Evolutionary conservation across 2,329 filamentous ascomycete species (phyloP).

Genomic region (Aspergillus ustus): DNA sequence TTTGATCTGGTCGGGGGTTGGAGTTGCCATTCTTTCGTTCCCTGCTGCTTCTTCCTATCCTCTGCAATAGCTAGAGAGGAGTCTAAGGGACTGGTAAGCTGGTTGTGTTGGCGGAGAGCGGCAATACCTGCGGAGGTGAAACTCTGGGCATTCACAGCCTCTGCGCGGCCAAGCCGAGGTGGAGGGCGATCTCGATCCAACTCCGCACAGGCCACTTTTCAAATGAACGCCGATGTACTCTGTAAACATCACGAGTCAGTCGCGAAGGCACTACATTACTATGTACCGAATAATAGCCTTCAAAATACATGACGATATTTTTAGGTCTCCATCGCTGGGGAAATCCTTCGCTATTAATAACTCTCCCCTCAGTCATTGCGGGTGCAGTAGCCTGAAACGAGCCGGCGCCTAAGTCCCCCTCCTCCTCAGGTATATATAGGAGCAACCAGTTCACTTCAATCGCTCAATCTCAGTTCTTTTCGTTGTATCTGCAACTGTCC

Average conservation of each 20-base stretch:
- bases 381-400: conserved; percentile 9
- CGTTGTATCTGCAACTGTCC: background rate
- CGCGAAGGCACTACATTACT: background rate
- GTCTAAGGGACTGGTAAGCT: background rate
- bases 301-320: background rate
- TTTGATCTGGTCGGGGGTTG: conserved; percentile 55
- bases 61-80: background rate
- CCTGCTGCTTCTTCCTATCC: background rate
- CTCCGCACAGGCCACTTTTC: background rate
- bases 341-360: conserved; percentile 7
- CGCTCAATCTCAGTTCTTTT: background rate
- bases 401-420: conserved; percentile 3
- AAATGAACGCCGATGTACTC: background rate
- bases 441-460: no score
- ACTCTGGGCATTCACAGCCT: background rate
- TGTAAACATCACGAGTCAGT: background rate
- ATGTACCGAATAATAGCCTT: background rate
- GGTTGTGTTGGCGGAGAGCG: background rate
- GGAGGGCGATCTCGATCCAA: background rate
- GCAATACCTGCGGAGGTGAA: background rate
- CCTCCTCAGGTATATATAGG: background rate
- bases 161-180: background rate
- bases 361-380: background rate
- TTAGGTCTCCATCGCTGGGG: background rate
- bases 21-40: conserved; percentile 38